Evolutionary conservation across 495 filamentous ascomycete species (phyloP), one percentile per base, ranked within the genome.

Genomic region (Penicillium verhagenii): DNA sequence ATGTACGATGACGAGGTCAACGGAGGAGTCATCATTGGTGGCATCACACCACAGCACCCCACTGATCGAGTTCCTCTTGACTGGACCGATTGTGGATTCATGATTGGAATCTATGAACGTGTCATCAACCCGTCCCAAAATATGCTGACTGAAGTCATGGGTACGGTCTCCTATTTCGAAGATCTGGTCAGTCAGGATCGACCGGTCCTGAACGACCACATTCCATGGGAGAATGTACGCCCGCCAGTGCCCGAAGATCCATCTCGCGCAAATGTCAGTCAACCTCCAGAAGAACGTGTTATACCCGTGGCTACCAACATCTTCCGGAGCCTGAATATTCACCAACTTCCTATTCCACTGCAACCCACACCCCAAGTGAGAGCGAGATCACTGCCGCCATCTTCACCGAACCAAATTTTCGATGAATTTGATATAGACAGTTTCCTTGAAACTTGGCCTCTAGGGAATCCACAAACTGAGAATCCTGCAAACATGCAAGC

Each of bases 21-120:
- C 11, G 23, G 45, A 0, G 73, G 71, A 0, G 11, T 58, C 3
- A 67, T 76, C 9, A 35, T 71, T 20, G 69, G 66, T 14, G 63
- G 56, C 3, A 47, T 71, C 3, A 23, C 59, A 16, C 47, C 53
- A 6, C 29, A 31, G 5, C 16, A 56, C 7, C 20, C 1, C 0
- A 33, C 58, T 0, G 67, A 72, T 1, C 54, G 56, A 50, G 59
- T 77, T 1, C 70, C 68, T 6, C 33, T 44, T 3, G 56, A 53
- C 0, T 75, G 68, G 65, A 54, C 57, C 25, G 25, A 56, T 5
- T 28, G 56, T 6, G 24, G 54, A 2, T 45, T 68, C 3, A 68
- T 72, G 0, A 29, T 76, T 0, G 47, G 69, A 7, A 61, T 76
- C 46, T 78, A 73, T 33, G 74, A 78, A 53, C 65, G 56, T 5